Base-by-base conservation (phyloP, 2,329 filamentous ascomycete species). In the Cladophialophora chaetospira region DNA sequence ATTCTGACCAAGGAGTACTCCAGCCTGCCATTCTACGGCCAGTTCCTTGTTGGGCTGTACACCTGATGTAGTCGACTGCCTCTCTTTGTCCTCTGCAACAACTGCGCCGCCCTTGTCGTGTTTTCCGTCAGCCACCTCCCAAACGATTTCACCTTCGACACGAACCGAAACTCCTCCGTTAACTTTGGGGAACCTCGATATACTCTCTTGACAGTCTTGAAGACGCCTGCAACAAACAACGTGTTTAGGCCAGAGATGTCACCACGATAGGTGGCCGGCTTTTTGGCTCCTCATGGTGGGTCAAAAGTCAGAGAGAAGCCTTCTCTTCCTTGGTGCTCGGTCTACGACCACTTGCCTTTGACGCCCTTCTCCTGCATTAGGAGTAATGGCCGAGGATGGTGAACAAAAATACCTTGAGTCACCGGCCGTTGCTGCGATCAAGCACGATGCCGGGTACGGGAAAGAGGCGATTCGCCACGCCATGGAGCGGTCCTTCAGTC, bases 401-500 rank as follows among this genome's bases (percentile, higher is more conserved):
- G 64, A 69, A 53, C 69, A 66, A 61, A 65, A 67, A 47, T 75
- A 72, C 63, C 72, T 77, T 46, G 73, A 74, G 55, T 73, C 75
- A 60, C 75, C 75, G 38, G 71, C 71, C 53, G 72, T 78, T 28
- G 72, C 72, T 48, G 74, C 75, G 57, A 65, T 77, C 48, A 70
- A 72, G 63, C 72, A 75, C 66, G 73, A 76, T 66, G 73, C 74
- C 45, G 72, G 73, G 56, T 70, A 68, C 40, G 67, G 57, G 13
- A 53, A 40, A 28, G 56, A 62, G 13, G 9, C 58, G 10, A 65
- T 35, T 40, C 58, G 58, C 36, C 60, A 63, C 35, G 60, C 62
- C 33, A 83, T 85, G 81, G 77, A 80, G 66, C 76, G 85, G 57
- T 79, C 90, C 10, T 77, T 94, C 65, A 97, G 89, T 74, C 86